Percentiles rank a stretch among this genome's conserved stretches.
phyloP scores from a whole-genome alignment of 2,329 filamentous ascomycete species.

The Penicillium capsulatum region DNA sequence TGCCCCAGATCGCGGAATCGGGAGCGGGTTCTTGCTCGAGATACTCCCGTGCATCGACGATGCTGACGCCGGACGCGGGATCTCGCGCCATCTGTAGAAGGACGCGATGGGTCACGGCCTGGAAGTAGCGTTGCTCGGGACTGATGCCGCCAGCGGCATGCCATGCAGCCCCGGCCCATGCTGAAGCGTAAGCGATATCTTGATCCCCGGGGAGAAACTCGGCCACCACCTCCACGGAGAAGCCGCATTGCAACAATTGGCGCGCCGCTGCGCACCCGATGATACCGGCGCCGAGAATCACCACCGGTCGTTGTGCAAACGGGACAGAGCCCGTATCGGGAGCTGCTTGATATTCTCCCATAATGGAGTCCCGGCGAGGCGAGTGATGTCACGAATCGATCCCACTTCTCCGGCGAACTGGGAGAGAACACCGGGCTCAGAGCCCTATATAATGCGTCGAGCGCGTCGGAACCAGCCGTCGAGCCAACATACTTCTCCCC shows the following conservation, averaged over 20 bases:
- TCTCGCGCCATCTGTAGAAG: slow-evolving; percentile 35
- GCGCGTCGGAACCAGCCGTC: no score
- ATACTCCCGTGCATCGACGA: slow-evolving; percentile 35
- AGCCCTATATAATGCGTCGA: no score
- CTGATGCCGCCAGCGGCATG: slow-evolving; percentile 37
- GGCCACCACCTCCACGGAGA: slow-evolving; percentile 34
- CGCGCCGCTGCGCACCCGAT: slow-evolving; percentile 39
- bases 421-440: no score
- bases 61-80: slow-evolving; percentile 32
- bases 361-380: slow-evolving; percentile 6
- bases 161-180: slow-evolving; percentile 41
- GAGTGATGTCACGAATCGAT: no score
- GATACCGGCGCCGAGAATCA: slow-evolving; percentile 39
- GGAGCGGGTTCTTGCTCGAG: slow-evolving; percentile 30
- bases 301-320: slow-evolving; percentile 34
- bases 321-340: slow-evolving; percentile 24
- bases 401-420: no score
- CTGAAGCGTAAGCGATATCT: slow-evolving; percentile 36
- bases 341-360: slow-evolving; percentile 19
- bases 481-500: neutral
- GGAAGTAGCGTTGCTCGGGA: slow-evolving; percentile 34
- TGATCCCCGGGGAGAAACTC: slow-evolving; percentile 38
- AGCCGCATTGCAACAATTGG: slow-evolving; percentile 35
- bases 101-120: slow-evolving; percentile 35
- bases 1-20: slow-evolving; percentile 36